Percentiles rank a stretch among this genome's conserved stretches.
Evolutionary conservation across 2,329 filamentous ascomycete species (phyloP).

Genomic region (Beauveria brongniartii): DNA sequence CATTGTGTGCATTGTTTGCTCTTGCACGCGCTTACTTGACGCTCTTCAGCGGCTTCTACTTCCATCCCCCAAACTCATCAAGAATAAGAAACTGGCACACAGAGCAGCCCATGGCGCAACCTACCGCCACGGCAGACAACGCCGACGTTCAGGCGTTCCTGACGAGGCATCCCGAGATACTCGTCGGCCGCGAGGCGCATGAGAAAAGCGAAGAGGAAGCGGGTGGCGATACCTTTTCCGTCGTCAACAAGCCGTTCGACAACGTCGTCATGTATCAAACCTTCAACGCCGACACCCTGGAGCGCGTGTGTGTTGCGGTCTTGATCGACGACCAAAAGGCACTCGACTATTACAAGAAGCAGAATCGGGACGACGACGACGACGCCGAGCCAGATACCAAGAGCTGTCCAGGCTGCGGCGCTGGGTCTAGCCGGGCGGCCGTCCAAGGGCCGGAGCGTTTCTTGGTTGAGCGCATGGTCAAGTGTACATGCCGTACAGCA

Average conservation of each 20-base stretch:
- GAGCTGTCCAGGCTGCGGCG: conserved; percentile 1
- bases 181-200: conserved; percentile 13
- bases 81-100: background rate
- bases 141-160: conserved; percentile 10
- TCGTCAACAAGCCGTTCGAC: conserved; percentile 14
- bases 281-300: conserved; percentile 13
- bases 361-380: conserved; percentile 8
- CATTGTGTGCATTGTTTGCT: background rate
- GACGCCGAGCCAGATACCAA: background rate
- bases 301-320: conserved; percentile 12
- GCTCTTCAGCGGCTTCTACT: background rate
- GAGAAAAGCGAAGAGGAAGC: conserved; percentile 5
- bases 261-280: conserved; percentile 13
- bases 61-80: background rate
- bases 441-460: background rate
- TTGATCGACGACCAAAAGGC: conserved; percentile 11
- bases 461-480: background rate
- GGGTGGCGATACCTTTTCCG: conserved; percentile 13
- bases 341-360: conserved; percentile 8
- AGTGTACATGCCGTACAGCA: background rate
- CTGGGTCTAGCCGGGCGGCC: background rate
- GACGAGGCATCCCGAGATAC: conserved; percentile 11
- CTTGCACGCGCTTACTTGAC: background rate
- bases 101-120: background rate
- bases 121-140: background rate